Percentiles rank a stretch among this genome's conserved stretches.
phyloP scores from a whole-genome alignment of 495 filamentous ascomycete genomes.

The Daldinia grandis region DNA sequence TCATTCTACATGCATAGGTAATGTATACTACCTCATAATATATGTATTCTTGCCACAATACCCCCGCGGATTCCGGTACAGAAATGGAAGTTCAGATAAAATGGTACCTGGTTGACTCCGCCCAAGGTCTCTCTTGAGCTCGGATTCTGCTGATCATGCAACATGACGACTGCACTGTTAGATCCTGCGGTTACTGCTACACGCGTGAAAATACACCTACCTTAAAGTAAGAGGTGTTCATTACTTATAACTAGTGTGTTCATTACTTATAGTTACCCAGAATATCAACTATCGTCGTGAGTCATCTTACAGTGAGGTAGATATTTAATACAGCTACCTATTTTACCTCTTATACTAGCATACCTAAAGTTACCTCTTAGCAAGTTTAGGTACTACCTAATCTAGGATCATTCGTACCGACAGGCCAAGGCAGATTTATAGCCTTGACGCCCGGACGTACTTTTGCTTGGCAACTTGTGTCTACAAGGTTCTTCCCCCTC shows the following conservation, averaged over 20 bases:
- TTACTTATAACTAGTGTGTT: no score
- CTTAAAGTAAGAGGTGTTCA: no score
- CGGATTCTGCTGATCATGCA: conserved; percentile 32
- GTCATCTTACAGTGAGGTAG: neutral
- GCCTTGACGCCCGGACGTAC: neutral
- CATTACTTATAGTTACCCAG: no score
- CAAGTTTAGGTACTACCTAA: no score
- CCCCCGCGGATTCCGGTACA: neutral
- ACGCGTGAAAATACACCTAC: neutral
- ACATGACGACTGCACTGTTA: conserved; percentile 4
- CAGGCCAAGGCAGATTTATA: neutral
- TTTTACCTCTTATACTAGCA: no score
- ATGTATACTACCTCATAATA: neutral
- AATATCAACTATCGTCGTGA: neutral
- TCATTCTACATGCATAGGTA: neutral
- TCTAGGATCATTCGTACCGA: no score
- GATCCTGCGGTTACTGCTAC: neutral
- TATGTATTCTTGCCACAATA: neutral
- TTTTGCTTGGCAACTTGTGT: neutral
- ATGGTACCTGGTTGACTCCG: conserved; percentile 4
- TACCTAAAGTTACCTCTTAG: no score
- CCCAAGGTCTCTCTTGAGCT: conserved; percentile 6
- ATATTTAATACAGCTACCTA: no score
- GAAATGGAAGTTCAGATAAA: conserved; percentile 12
- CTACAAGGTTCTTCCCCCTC: conserved; percentile 29